These are phyloP conservation scores for Colletotrichum shisoi DNA, from an alignment of 2,329 filamentous ascomycete species.

Conservation along the genomic window DNA sequence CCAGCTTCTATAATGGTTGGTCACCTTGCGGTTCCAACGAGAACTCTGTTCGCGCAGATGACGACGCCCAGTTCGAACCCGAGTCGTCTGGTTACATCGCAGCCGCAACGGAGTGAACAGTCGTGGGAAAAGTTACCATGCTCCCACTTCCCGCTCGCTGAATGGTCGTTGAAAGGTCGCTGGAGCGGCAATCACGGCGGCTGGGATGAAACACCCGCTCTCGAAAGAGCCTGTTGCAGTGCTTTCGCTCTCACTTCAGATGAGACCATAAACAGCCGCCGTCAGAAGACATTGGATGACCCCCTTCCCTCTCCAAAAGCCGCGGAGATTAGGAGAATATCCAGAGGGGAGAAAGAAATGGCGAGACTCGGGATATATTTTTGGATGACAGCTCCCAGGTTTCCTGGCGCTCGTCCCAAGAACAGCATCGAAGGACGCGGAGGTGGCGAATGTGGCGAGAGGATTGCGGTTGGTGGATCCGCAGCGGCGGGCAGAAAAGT, in stretches of 20 bases:
- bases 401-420: slow-evolving; percentile 3
- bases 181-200: neutral
- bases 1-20: neutral
- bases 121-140: slow-evolving; percentile 1
- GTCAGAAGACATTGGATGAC: slow-evolving; percentile 34
- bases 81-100: neutral
- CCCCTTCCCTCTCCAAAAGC: neutral
- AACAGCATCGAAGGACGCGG: neutral
- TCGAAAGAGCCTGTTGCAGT: slow-evolving; percentile 14
- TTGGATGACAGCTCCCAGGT: slow-evolving; percentile 25
- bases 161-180: neutral
- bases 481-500: neutral
- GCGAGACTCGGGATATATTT: neutral
- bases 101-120: neutral
- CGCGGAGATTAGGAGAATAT: slow-evolving; percentile 16
- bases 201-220: slow-evolving; percentile 27
- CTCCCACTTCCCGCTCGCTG: slow-evolving; percentile 9
- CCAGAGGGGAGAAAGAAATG: slow-evolving; percentile 11
- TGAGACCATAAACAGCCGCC: slow-evolving; percentile 15
- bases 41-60: slow-evolving; percentile 1
- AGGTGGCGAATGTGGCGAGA: slow-evolving; percentile 27
- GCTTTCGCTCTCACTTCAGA: slow-evolving; percentile 33
- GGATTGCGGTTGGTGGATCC: slow-evolving; percentile 5
- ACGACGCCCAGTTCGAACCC: slow-evolving; percentile 14
- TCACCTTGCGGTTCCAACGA: slow-evolving; percentile 9